phyloP scores from a whole-genome alignment of 345 rosid genomes.

The Populus davidiana region DNA sequence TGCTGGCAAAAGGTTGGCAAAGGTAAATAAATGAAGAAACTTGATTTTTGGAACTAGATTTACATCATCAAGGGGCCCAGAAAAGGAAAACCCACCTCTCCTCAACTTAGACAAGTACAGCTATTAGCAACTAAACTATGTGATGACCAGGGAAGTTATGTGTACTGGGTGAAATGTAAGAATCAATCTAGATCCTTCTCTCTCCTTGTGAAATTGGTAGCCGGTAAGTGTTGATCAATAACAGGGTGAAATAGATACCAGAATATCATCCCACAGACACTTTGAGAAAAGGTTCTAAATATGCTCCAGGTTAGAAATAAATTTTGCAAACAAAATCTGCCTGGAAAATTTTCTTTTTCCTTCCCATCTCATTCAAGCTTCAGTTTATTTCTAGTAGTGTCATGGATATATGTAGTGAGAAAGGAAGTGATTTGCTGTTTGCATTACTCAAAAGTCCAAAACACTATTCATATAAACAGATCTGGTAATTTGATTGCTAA shows the following conservation, averaged over 20 bases:
- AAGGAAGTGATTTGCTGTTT: background rate
- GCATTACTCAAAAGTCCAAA: background rate
- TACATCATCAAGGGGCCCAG: background rate
- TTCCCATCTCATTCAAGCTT: background rate
- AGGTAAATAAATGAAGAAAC: background rate
- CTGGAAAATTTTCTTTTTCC: background rate
- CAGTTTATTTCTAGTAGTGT: background rate
- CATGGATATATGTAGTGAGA: background rate
- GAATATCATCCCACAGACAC: background rate
- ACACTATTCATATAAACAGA: background rate
- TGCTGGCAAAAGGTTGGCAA: background rate
- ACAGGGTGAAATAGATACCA: background rate
- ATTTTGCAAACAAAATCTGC: background rate
- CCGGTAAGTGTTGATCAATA: background rate
- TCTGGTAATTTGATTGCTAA: background rate
- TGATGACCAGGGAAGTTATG: background rate
- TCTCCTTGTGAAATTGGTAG: background rate
- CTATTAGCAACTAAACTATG: background rate
- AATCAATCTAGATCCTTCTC: background rate
- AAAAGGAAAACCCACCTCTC: background rate
- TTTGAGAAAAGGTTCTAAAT: background rate
- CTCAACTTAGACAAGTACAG: background rate
- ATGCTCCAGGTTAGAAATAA: background rate
- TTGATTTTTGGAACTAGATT: background rate
- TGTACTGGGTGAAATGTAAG: background rate